Conservation (phyloP, 176 grass and related monocot species). For the Oryza coarctata region DNA sequence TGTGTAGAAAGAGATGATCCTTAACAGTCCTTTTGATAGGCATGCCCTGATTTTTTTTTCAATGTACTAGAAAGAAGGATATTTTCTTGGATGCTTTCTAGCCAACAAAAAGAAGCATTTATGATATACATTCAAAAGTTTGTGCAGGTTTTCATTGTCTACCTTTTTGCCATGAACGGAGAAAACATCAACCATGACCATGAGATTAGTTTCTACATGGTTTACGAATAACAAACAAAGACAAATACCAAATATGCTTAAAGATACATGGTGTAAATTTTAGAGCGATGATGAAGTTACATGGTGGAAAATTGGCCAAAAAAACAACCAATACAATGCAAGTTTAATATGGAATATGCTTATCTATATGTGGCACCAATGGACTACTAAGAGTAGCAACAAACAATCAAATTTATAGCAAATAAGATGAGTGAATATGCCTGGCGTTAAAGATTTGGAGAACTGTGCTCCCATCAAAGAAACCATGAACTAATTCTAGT, state of each 20-base stretch:
- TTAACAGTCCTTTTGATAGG: neutral
- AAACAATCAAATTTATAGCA: constrained; percentile 94
- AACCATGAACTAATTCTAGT: no score
- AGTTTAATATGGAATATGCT: neutral
- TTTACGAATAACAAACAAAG: constrained; percentile 6
- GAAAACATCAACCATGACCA: neutral
- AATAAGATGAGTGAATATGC: constrained; percentile 76
- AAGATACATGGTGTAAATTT: neutral
- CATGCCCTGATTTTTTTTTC: constrained; percentile 7
- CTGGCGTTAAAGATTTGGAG: constrained; percentile 72
- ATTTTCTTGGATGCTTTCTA: neutral
- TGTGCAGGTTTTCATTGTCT: neutral
- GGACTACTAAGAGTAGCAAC: constrained; percentile 19
- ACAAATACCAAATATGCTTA: neutral
- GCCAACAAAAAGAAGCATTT: neutral
- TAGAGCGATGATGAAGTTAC: neutral
- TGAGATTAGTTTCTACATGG: neutral
- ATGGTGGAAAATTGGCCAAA: neutral
- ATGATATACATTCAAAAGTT: neutral
- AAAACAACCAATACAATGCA: neutral
- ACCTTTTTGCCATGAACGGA: neutral
- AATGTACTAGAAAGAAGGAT: neutral
- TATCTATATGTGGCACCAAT: constrained; percentile 5
- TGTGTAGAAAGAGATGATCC: neutral
- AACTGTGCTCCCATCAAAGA: constrained; percentile 85